A percentile compares a stretch with the other conserved stretches of the same genome.
These are phyloP conservation scores for Viola odorata DNA, from an alignment of 345 rosid species.

Conservation along the genomic window DNA sequence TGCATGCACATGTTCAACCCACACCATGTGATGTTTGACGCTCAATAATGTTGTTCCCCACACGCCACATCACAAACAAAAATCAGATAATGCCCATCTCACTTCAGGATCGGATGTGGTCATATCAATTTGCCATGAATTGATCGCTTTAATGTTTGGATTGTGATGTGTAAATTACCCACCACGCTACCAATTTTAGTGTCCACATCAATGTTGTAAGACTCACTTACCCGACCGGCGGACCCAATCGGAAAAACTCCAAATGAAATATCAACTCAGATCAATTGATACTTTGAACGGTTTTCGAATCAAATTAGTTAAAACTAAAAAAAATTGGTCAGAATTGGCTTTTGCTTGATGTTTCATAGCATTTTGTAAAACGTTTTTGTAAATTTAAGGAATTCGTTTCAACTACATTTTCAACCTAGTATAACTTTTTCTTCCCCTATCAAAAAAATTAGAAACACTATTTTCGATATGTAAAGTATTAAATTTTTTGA, in stretches of 20 bases:
- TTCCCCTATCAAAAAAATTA: no score
- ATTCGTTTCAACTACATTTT: no score
- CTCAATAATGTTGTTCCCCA: conserved; percentile 34
- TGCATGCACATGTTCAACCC: conserved; percentile 19
- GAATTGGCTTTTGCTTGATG: no score
- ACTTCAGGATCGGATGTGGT: conserved; percentile 7
- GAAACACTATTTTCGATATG: no score
- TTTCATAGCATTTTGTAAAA: no score
- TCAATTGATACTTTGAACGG: neutral
- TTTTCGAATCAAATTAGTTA: neutral
- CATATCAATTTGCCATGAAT: conserved; percentile 6
- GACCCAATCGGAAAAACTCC: neutral
- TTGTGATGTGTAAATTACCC: conserved; percentile 4
- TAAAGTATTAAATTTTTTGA: no score
- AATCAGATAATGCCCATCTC: conserved; percentile 5
- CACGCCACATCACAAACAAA: conserved; percentile 9
- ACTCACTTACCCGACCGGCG: neutral
- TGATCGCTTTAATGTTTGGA: conserved; percentile 8
- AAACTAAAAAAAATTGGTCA: no score
- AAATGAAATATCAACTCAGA: neutral
- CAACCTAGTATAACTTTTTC: no score
- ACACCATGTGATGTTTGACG: conserved; percentile 26
- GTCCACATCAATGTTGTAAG: neutral
- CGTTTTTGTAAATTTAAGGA: no score
- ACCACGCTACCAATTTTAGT: neutral